phyloP scores from a whole-genome alignment of 1,284 basidiomycete species.

The Stereum hirsutum region DNA sequence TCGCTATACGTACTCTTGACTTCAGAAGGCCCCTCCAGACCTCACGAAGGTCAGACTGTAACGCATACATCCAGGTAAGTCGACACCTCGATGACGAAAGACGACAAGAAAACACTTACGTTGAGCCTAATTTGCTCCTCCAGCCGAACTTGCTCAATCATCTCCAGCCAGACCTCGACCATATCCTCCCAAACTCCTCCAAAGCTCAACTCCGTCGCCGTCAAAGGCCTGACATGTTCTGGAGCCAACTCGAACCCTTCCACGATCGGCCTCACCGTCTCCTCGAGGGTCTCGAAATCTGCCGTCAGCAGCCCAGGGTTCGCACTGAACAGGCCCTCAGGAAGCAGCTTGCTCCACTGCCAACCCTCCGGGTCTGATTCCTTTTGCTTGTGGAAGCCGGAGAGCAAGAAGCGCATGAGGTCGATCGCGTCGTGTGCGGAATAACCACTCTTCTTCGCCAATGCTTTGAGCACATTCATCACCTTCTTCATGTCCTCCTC shows the following conservation, averaged over 20 bases:
- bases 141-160: constrained; percentile 33
- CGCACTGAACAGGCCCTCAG: constrained; percentile 44
- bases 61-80: constrained; percentile 3
- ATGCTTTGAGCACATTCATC: constrained; percentile 40
- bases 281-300: constrained; percentile 40
- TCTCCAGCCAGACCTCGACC: constrained; percentile 46
- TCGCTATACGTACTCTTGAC: constrained; percentile 14
- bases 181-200: constrained; percentile 45
- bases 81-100: constrained; percentile 4
- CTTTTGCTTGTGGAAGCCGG: too few species aligned
- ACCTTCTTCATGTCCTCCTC: constrained; percentile 34
- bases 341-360: constrained; percentile 40
- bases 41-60: constrained; percentile 26
- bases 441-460: constrained; percentile 43
- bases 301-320: constrained; percentile 49
- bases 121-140: constrained; percentile 26
- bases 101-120: constrained; percentile 23
- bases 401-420: constrained; percentile 38
- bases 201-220: constrained; percentile 42
- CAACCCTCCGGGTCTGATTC: constrained; percentile 25
- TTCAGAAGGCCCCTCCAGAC: constrained; percentile 34
- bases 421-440: constrained; percentile 45
- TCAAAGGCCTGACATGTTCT: constrained; percentile 44
- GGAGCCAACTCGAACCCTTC: constrained; percentile 44
- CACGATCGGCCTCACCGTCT: constrained; percentile 36